phyloP scores from a whole-genome alignment of 2,329 filamentous ascomycete genomes.

The Orbilia javanica region DNA sequence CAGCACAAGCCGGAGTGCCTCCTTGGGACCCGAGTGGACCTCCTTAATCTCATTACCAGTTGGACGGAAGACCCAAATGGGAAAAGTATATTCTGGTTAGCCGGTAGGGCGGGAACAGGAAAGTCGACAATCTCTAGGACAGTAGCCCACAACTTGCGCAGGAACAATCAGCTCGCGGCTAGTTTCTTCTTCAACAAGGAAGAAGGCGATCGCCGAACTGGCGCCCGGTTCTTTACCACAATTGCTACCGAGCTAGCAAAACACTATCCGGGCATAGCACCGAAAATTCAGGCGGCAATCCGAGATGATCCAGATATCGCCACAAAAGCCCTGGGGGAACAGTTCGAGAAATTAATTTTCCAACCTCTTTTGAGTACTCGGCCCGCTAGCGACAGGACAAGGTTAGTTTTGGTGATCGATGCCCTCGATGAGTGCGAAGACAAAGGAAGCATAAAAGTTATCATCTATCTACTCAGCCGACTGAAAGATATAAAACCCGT shows the following conservation, averaged over 20 bases:
- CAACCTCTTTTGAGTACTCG: constrained; percentile 63
- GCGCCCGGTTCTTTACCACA: constrained; percentile 50
- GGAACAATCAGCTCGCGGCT: background rate
- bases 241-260: constrained; percentile 31
- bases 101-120: constrained; percentile 64
- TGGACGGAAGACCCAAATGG: constrained; percentile 44
- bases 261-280: background rate
- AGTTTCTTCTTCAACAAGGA: constrained; percentile 29
- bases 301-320: constrained; percentile 16
- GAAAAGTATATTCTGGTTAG: constrained; percentile 64
- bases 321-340: constrained; percentile 63
- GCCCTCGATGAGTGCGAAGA: constrained; percentile 63
- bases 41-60: background rate
- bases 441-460: constrained; percentile 57
- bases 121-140: constrained; percentile 36
- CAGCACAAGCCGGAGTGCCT: constrained; percentile 60
- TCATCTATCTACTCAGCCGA: constrained; percentile 58
- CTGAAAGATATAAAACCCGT: constrained; percentile 51
- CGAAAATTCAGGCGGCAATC: constrained; percentile 17
- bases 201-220: constrained; percentile 22
- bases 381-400: background rate
- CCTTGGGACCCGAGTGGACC: constrained; percentile 58
- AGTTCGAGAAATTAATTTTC: constrained; percentile 66
- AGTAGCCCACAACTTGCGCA: constrained; percentile 6
- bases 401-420: constrained; percentile 62